Evolutionary conservation across 768 basidiomycete genomes (phyloP).

Genomic region (Boletus rubroflammeus): DNA sequence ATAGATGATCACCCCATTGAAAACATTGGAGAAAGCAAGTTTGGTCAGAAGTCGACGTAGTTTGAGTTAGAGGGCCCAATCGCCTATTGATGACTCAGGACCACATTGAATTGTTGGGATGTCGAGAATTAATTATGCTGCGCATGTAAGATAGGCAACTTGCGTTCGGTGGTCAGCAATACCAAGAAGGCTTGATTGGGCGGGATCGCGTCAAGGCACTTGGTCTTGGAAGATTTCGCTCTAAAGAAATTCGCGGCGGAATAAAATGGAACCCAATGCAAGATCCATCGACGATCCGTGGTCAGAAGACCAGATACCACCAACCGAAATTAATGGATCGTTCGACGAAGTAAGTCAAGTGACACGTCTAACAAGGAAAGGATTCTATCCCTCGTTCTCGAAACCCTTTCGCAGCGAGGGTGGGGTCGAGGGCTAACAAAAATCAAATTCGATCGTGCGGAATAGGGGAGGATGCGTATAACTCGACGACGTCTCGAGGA

Average conservation of each 20-base stretch:
- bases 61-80: conserved; percentile 41
- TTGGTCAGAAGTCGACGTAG: conserved; percentile 43
- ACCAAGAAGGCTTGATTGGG: conserved; percentile 50
- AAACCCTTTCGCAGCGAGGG: conserved; percentile 47
- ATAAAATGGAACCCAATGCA: conserved; percentile 54
- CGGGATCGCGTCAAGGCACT: conserved; percentile 41
- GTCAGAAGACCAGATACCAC: conserved; percentile 43
- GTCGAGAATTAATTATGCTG: conserved; percentile 52
- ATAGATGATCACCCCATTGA: conserved; percentile 40
- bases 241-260: conserved; percentile 45
- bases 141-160: conserved; percentile 57
- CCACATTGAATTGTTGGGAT: conserved; percentile 52
- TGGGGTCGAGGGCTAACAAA: conserved; percentile 46
- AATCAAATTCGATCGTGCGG: conserved; percentile 15
- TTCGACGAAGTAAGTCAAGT: conserved; percentile 51
- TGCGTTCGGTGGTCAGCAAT: conserved; percentile 42
- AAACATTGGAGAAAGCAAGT: conserved; percentile 55
- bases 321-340: conserved; percentile 59
- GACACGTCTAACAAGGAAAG: conserved; percentile 45
- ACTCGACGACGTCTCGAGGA: conserved; percentile 40
- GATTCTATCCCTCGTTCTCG: conserved; percentile 46
- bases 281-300: conserved; percentile 51
- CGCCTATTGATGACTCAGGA: conserved; percentile 51
- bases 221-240: conserved; percentile 42
- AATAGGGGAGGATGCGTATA: conserved; percentile 11